phyloP scores from a whole-genome alignment of 2,329 filamentous ascomycete species.

The Fusarium tjaetaba region DNA sequence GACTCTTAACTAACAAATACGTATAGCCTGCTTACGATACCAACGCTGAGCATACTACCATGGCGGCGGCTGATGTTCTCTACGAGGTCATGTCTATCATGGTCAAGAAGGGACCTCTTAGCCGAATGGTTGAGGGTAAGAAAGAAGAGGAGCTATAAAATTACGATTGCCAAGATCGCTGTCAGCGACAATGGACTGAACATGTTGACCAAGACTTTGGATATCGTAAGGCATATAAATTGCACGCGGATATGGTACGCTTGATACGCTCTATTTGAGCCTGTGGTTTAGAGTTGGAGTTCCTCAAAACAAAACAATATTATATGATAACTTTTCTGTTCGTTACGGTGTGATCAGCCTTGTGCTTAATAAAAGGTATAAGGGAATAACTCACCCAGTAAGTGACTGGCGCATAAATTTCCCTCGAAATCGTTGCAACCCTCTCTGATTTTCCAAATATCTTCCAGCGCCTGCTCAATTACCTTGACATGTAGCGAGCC shows the following conservation, averaged over 20 bases:
- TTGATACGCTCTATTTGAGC: no score
- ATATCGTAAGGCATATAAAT: no score
- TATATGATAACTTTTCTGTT: conserved; percentile 40
- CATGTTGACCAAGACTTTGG: no score
- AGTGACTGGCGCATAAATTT: conserved; percentile 27
- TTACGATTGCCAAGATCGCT: no score
- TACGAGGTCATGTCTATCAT: conserved; percentile 85
- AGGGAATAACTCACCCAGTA: conserved; percentile 36
- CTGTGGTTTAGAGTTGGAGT: rapidly evolving
- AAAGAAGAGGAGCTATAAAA: conserved; percentile 14
- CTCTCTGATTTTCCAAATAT: conserved; percentile 42
- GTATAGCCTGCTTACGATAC: conserved; percentile 72
- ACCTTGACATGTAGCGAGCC: conserved; percentile 42
- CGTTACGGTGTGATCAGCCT: neutral
- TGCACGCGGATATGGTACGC: no score
- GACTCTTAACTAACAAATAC: no score
- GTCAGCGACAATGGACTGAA: no score
- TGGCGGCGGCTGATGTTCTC: conserved; percentile 75
- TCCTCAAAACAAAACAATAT: conserved; percentile 41
- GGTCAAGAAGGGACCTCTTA: conserved; percentile 80
- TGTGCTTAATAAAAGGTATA: neutral
- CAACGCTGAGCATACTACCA: conserved; percentile 77
- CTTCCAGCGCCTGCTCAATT: conserved; percentile 39
- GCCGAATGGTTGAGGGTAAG: conserved; percentile 51
- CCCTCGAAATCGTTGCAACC: conserved; percentile 33